These are phyloP conservation scores for Hygrocybe punicea DNA, from an alignment of 768 basidiomycete species.

Conservation along the genomic window DNA sequence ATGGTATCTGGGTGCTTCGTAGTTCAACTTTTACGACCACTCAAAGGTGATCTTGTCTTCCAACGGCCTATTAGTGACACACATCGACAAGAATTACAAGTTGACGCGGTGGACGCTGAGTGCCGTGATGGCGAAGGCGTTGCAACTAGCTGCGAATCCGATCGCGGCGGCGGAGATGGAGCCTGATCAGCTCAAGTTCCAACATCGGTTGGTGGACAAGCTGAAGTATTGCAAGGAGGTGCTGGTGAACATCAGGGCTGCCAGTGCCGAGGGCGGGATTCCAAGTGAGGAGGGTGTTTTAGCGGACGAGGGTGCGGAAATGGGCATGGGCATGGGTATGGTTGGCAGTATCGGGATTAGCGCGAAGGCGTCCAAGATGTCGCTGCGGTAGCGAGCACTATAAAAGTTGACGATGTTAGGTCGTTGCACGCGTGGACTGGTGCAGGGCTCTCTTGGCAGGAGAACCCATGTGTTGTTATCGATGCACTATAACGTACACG, in stretches of 20 bases:
- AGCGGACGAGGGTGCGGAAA: neutral
- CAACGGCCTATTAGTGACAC: conserved; percentile 72
- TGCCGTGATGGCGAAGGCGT: conserved; percentile 60
- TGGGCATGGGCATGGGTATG: conserved; percentile 8
- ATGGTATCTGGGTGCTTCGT: conserved; percentile 11
- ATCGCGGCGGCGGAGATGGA: conserved; percentile 34
- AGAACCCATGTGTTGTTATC: no score
- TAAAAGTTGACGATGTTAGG: conserved; percentile 1
- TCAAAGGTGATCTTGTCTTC: conserved; percentile 88
- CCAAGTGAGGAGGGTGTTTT: conserved; percentile 22
- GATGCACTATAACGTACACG: no score
- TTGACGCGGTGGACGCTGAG: conserved; percentile 70
- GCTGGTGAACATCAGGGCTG: conserved; percentile 62
- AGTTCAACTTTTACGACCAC: conserved; percentile 99
- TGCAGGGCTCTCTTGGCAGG: no score
- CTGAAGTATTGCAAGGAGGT: conserved; percentile 87
- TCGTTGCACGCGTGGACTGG: neutral
- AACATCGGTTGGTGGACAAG: conserved; percentile 68
- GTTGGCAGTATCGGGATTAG: conserved; percentile 16
- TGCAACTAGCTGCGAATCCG: conserved; percentile 33
- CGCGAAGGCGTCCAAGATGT: conserved; percentile 17
- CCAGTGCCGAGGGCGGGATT: conserved; percentile 40
- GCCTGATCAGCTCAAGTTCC: conserved; percentile 56
- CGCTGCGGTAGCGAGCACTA: conserved; percentile 15
- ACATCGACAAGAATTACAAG: conserved; percentile 87